These are phyloP conservation scores for Candida yuanshanica DNA, from an alignment of 805 yeast genomes.

Conservation along the genomic window DNA sequence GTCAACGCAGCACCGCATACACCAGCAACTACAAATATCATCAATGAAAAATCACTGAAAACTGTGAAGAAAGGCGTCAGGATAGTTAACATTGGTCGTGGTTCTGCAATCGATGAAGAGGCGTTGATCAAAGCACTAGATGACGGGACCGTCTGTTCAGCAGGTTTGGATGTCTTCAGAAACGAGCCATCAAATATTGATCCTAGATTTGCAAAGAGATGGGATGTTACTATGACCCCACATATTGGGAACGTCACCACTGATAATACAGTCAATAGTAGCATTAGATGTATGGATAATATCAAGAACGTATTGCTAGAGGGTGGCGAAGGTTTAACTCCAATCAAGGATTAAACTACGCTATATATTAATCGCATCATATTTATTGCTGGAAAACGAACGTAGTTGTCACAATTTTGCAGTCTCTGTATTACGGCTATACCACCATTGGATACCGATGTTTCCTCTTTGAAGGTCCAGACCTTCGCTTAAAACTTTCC, in stretches of 20 bases:
- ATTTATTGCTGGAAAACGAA: neutral
- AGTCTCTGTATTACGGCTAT: conserved; percentile 25
- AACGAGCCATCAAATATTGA: conserved; percentile 51
- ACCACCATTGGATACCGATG: conserved; percentile 61
- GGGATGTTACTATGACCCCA: conserved; percentile 55
- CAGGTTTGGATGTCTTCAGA: conserved; percentile 70
- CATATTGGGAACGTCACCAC: conserved; percentile 68
- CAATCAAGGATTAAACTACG: neutral
- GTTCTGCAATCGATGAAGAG: conserved; percentile 60
- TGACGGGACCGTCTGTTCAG: conserved; percentile 54
- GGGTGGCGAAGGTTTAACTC: conserved; percentile 11
- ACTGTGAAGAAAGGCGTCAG: conserved; percentile 49
- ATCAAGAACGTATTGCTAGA: conserved; percentile 22
- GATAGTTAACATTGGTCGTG: conserved; percentile 73
- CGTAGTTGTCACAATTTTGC: neutral
- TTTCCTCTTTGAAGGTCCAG: conserved; percentile 52
- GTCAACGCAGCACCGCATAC: conserved; percentile 66
- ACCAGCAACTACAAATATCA: conserved; percentile 47
- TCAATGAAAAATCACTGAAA: conserved; percentile 42
- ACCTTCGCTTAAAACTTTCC: conserved; percentile 54
- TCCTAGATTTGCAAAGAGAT: conserved; percentile 44
- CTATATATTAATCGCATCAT: neutral
- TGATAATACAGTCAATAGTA: conserved; percentile 48
- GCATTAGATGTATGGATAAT: conserved; percentile 49
- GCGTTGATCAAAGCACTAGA: conserved; percentile 57